Evolutionary conservation across 2,329 filamentous ascomycete genomes (phyloP), one percentile per base, ranked within the genome.

Genomic region (Curvularia sp.): DNA sequence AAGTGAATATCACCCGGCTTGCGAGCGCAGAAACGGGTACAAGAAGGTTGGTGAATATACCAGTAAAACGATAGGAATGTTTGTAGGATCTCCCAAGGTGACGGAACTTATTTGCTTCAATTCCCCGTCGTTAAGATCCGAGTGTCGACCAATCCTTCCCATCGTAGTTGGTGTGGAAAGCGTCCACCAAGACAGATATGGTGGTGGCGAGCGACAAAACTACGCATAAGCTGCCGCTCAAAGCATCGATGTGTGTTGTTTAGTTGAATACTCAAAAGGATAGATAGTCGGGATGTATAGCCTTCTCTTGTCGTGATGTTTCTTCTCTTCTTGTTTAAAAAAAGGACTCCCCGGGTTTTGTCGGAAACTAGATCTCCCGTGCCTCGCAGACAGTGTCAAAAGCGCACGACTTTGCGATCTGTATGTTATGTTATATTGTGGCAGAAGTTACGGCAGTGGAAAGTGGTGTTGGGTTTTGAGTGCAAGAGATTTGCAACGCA

Each of bases 101-200:
- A 38, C 3, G 19, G 19, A 12, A 5, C n/a, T n/a, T 10, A n/a
- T 21, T 34, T 49, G 23, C 32, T 34, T 10, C 32, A 12, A 13
- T 18, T 23, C 23, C 47, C 32, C 7, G 12, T 49, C 9, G 15
- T 39, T 38, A 12, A 39, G 34, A 38, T 49, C 32, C 34, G 23
- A 25, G 12, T 25, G 32, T 38, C 23, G 32, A 25, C 47, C 32
- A 49, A 39, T 49, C 47, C 47, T 49, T 38, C 32, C 21, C 47
- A 49, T 49, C 34, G 34, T 27, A 49, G 21, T 38, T 39, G 21
- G 13, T 27, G 6, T 27, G 23, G 47, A 39, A 38, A 48, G 45
- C 19, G 32, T 21, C 47, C 15, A 21, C 12, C 32, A 15, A 27
- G 23, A 21, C 15, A 49, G 32, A 19, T n/a, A 15, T 18, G 21